Base-by-base conservation (phyloP, 257 asterid genomes). In the Nicotiana obtusifolia region DNA sequence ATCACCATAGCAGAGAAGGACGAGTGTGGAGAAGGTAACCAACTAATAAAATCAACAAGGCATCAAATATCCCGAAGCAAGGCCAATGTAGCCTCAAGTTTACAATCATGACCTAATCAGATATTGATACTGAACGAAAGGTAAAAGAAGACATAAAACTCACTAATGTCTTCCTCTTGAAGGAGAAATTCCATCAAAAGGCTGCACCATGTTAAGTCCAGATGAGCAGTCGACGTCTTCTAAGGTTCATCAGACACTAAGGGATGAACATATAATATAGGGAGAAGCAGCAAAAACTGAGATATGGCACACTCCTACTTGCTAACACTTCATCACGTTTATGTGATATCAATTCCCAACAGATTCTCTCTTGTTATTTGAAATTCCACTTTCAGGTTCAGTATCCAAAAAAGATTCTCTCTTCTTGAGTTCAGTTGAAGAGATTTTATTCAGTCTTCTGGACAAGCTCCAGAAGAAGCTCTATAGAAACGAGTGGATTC, bases 131-230 rank as follows among this genome's bases (percentile, higher is more conserved):
- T 79, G 81, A 33, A 80, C 41, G 49, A 82, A 85, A 85, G 81
- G 54, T 76, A 86, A 84, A 81, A 68, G 84, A 84, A 90, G 81
- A 89, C 86, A 88, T 80, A 86, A 85, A 90, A 96, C 99, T 94
- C 92, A 96, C 99, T 91, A 95, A 88, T 96, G 35, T 81, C 87
- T 85, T 82, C 86, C 90, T 53, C 56, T 84, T 30, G 89, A 73
- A 49, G 80, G 37, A 54, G 87, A 84, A 81, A 64, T 83, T 69
- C 54, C 65, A 64, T 85, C 89, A 81, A 91, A 69, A 86, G 89
- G 89, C 64, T 83, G 84, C 10, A 67, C 83, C 76, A 41, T 82
- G 80, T 83, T 84, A 81, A 81, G 84, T 82, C 82, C 91, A 75
- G 90, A 67, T 60, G 89, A 78, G 83, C 84, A 56, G 77, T 67